Percentiles rank a stretch among this genome's conserved stretches.
phyloP scores from a whole-genome alignment of 208 protist genomes.

The Blastocrithidia nonstop region DNA sequence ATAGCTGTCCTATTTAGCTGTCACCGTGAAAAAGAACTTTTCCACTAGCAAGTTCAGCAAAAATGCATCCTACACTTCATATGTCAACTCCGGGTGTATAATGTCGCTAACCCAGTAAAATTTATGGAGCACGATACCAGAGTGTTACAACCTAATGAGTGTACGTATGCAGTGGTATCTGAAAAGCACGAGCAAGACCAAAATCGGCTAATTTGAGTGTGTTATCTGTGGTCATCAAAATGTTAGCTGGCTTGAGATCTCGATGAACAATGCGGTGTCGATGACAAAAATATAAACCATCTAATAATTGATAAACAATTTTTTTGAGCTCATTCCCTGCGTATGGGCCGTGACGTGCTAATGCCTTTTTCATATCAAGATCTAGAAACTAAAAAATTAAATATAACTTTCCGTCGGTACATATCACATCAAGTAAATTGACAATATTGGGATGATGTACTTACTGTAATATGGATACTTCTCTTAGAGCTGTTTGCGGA shows the following conservation, averaged over 20 bases:
- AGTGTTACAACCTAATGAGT: slow-evolving; percentile 99
- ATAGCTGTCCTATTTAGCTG: slow-evolving; percentile 96
- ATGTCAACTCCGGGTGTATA: slow-evolving; percentile 99
- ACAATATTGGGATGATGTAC: slow-evolving; percentile 96
- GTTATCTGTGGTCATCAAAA: slow-evolving; percentile 77
- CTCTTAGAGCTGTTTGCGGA: slow-evolving; percentile 93
- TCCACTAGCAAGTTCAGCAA: slow-evolving; percentile 93
- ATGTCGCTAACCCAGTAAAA: slow-evolving; percentile 97
- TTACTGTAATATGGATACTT: slow-evolving; percentile 97
- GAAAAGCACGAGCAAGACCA: slow-evolving; percentile 95
- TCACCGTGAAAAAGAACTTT: slow-evolving; percentile 96
- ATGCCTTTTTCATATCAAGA: slow-evolving; percentile 94
- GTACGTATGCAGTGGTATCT: slow-evolving; percentile 97
- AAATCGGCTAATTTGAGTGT: slow-evolving; percentile 91
- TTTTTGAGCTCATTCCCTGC: slow-evolving; percentile 63
- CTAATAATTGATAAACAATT: slow-evolving; percentile 82
- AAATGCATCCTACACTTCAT: slow-evolving; percentile 99
- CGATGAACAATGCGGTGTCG: slow-evolving; percentile 87
- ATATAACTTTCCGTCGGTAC: slow-evolving; percentile 79
- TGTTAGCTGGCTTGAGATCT: slow-evolving; percentile 94
- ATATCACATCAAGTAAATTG: slow-evolving; percentile 82
- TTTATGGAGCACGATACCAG: slow-evolving; percentile 99
- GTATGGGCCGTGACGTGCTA: slow-evolving; percentile 81
- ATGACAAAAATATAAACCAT: slow-evolving; percentile 89
- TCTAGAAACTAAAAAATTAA: slow-evolving; percentile 87